A percentile compares a stretch with the other conserved stretches of the same genome.
phyloP scores from a whole-genome alignment of 139 green algal species.

The Zygnema cylindricum region DNA sequence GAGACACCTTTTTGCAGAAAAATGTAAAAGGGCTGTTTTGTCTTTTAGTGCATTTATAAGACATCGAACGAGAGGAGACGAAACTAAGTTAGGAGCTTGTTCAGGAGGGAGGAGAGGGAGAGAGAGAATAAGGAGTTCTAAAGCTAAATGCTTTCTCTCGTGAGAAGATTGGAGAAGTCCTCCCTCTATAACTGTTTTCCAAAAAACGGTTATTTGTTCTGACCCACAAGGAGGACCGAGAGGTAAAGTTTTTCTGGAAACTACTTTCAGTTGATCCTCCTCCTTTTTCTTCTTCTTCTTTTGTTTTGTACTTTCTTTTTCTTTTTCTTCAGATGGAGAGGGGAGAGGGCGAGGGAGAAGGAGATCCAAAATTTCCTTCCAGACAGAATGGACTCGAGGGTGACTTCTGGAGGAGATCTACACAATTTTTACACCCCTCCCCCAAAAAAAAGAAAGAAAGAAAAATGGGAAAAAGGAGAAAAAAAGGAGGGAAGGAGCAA shows the following conservation, averaged over 20 bases:
- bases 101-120: constrained; percentile 24
- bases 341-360: neutral
- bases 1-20: constrained; percentile 13
- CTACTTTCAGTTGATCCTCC: neutral
- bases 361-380: constrained; percentile 16
- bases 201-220: constrained; percentile 33
- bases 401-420: constrained; percentile 39
- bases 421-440: too few relatives aligned
- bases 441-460: too few relatives aligned
- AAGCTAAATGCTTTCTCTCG: constrained; percentile 19
- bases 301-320: neutral
- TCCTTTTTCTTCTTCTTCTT: constrained; percentile 38
- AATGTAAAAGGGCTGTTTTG: constrained; percentile 8
- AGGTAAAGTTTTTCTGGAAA: neutral
- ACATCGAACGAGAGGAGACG: constrained; percentile 19
- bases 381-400: constrained; percentile 26
- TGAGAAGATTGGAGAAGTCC: constrained; percentile 30
- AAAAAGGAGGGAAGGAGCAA: too few relatives aligned
- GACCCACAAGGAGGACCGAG: neutral
- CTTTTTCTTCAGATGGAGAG: constrained; percentile 7
- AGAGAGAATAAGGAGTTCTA: constrained; percentile 35
- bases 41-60: neutral
- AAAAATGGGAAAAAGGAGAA: too few relatives aligned
- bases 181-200: constrained; percentile 29
- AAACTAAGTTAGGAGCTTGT: neutral